Evolutionary conservation across 495 filamentous ascomycete genomes (phyloP).

Genomic region (Chaetomium tenue): DNA sequence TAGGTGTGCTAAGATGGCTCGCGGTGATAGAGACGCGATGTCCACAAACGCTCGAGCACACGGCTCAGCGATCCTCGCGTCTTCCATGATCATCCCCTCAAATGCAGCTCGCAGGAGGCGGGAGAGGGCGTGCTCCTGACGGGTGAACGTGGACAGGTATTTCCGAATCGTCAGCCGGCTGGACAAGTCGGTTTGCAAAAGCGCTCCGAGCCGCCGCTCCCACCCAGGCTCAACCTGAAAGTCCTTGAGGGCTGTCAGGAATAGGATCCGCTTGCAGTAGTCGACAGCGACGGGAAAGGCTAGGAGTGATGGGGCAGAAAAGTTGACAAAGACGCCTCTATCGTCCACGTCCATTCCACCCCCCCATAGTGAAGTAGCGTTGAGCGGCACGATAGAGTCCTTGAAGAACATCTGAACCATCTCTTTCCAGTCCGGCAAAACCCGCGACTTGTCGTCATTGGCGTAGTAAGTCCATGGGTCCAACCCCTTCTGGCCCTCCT

Average conservation of each 20-base stretch:
- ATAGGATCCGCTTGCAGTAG: constrained; percentile 71
- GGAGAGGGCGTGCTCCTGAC: constrained; percentile 36
- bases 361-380: constrained; percentile 14
- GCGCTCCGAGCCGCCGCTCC: constrained; percentile 73
- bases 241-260: constrained; percentile 65
- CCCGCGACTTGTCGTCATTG: constrained; percentile 35
- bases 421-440: constrained; percentile 49
- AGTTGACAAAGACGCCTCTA: constrained; percentile 42
- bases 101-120: constrained; percentile 55
- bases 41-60: constrained; percentile 64
- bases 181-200: constrained; percentile 62
- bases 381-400: constrained; percentile 34
- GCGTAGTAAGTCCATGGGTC: constrained; percentile 54
- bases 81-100: constrained; percentile 55
- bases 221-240: constrained; percentile 75
- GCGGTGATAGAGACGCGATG: constrained; percentile 62
- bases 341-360: constrained; percentile 37
- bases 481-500: constrained; percentile 87
- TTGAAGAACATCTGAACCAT: constrained; percentile 49
- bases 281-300: constrained; percentile 63
- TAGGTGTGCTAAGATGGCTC: constrained; percentile 49
- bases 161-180: constrained; percentile 56
- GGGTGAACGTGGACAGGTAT: constrained; percentile 39
- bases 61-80: constrained; percentile 49
- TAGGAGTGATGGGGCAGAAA: constrained; percentile 44